Evolutionary conservation across 176 grass and related monocot species (phyloP), one percentile per base, ranked within the genome.

Genomic region (Puya raimondii): DNA sequence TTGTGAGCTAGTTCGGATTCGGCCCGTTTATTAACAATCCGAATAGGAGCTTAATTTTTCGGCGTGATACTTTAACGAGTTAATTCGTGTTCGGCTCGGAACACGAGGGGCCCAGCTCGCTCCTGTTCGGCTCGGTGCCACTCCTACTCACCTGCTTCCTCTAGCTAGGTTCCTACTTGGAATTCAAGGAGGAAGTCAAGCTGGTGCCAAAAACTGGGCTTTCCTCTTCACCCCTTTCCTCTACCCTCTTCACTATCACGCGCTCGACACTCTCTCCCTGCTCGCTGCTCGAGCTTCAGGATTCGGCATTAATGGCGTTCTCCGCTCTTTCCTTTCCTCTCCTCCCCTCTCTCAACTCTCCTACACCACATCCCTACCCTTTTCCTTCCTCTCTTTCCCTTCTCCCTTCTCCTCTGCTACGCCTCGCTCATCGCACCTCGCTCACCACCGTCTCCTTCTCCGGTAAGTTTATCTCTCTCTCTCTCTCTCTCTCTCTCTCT

Each of bases 251-350:
- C 54, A 8, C 4, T 58, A 5, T 20, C 20, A n/a, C 9, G 8
- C 2, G 53, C 11, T 56, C 53, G 3, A 3, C 16, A 17, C 3
- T 8, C 25, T 26, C 25, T 26, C 25, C 25, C 25, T 26, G 1
- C 53, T 56, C 54, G 2, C 15, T 9, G 16, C 13, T 59, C 54
- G 54, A 59, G 54, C 54, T 59, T 42, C 15, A 10, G 54, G 54
- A 17, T 59, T 20, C 15, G 16, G 67, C 80, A 70, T 33, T n/a
- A 64, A 84, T 86, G 88, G 80, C 80, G 14, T 91, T 71, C 52
- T 74, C 83, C 49, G 25, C 64, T 56, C 8, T 91, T 17, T 49
- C 78, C 51, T 61, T 50, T 53, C 66, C 54, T 8, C 51, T 81
- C 80, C 77, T 84, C 14, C 23, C 74, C 50, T 23, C 74, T 57